Conservation (phyloP, 2,329 filamentous ascomycete species). For the Diplodia seriata region DNA sequence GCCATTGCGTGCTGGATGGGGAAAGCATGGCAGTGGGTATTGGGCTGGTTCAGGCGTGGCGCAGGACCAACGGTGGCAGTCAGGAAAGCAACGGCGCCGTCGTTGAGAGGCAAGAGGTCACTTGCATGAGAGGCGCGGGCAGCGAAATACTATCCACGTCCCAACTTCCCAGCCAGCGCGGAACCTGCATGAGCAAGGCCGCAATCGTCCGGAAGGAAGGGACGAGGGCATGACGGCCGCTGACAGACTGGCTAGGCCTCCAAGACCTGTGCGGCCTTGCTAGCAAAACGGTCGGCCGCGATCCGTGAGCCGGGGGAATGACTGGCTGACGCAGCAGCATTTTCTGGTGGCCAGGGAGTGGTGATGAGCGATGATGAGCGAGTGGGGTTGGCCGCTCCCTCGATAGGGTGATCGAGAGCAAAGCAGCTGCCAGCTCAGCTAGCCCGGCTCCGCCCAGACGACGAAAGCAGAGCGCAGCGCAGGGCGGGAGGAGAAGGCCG, state of each 20-base stretch:
- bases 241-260: neutral
- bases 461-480: slow-evolving; percentile 5
- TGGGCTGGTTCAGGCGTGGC: slow-evolving; percentile 11
- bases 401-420: slow-evolving; percentile 11
- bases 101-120: slow-evolving; percentile 6
- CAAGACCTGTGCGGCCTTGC: neutral
- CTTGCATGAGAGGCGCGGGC: slow-evolving; percentile 25
- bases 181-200: slow-evolving; percentile 8
- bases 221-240: neutral
- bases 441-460: slow-evolving; percentile 9
- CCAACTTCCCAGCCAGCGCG: neutral
- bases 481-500: neutral
- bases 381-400: slow-evolving; percentile 16
- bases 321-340: slow-evolving; percentile 14
- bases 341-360: neutral
- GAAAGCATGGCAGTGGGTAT: neutral
- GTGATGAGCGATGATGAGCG: neutral
- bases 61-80: slow-evolving; percentile 16
- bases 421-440: slow-evolving; percentile 22
- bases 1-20: slow-evolving; percentile 12
- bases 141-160: neutral
- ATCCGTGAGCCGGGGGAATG: slow-evolving; percentile 18
- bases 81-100: slow-evolving; percentile 15
- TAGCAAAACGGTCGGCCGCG: slow-evolving; percentile 28
- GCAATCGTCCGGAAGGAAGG: slow-evolving; percentile 21